Percentiles rank a stretch among this genome's conserved stretches.
These are phyloP conservation scores for Colletotrichum godetiae DNA, from an alignment of 2,329 filamentous ascomycete species.

Conservation along the genomic window DNA sequence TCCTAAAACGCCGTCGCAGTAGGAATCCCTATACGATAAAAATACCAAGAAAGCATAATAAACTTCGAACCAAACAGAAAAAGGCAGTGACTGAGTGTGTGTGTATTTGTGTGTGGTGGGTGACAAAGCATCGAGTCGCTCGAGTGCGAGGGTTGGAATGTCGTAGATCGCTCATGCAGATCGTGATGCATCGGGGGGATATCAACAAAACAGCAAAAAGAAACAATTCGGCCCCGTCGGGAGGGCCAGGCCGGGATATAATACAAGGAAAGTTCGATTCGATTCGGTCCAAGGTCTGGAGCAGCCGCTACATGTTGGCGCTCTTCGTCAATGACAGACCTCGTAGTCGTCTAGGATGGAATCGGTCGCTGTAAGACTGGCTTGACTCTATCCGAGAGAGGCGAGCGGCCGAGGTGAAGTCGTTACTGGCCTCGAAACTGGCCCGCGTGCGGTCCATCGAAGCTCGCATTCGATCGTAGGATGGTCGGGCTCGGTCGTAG, in stretches of 20 bases:
- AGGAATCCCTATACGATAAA: conserved; percentile 29
- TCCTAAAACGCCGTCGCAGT: conserved; percentile 34
- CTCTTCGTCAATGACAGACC: conserved; percentile 56
- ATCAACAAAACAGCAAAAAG: conserved; percentile 49
- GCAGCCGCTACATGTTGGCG: conserved; percentile 47
- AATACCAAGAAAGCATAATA: conserved; percentile 33
- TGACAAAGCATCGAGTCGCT: conserved; percentile 36
- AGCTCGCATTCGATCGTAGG: conserved; percentile 86
- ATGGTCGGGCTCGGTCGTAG: conserved; percentile 78
- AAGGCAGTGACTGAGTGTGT: conserved; percentile 29
- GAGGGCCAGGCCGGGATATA: conserved; percentile 38
- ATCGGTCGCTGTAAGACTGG: conserved; percentile 55
- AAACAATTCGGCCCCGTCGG: conserved; percentile 24
- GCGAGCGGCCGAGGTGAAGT: conserved; percentile 91
- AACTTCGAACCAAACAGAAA: conserved; percentile 39
- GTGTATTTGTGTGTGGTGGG: conserved; percentile 11
- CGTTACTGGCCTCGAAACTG: conserved; percentile 87
- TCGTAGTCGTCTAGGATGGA: conserved; percentile 53
- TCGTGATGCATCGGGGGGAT: conserved; percentile 54
- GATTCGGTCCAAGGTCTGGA: not conserved
- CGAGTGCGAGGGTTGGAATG: conserved; percentile 32
- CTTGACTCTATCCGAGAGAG: conserved; percentile 85
- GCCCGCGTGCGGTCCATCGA: conserved; percentile 88
- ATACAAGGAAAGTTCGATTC: conserved; percentile 38
- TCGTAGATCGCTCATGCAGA: conserved; percentile 64